phyloP scores from a whole-genome alignment of 2,329 filamentous ascomycete species.

The Neonectria magnoliae region DNA sequence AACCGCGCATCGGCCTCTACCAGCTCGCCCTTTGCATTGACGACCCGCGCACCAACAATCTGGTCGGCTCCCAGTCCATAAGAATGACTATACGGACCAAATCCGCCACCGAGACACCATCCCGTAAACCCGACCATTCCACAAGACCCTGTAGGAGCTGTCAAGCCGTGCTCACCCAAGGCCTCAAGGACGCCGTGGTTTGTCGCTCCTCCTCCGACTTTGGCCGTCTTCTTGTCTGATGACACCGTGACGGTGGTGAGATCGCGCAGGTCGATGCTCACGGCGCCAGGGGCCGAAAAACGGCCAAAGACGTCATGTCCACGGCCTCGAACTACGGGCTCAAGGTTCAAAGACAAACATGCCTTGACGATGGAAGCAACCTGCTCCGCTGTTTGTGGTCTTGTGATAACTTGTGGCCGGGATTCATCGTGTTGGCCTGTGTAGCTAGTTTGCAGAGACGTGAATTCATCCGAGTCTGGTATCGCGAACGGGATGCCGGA shows the following conservation, averaged over 20 bases:
- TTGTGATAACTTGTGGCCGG: background rate
- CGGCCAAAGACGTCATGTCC: background rate
- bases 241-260: background rate
- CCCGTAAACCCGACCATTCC: conserved; percentile 16
- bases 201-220: background rate
- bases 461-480: background rate
- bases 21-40: conserved; percentile 19
- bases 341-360: background rate
- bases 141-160: background rate
- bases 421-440: background rate
- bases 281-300: background rate
- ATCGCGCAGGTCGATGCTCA: background rate
- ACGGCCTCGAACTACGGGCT: background rate
- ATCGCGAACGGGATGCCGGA: background rate
- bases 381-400: background rate
- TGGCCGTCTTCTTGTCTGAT: background rate
- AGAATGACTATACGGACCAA: conserved; percentile 14
- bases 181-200: background rate
- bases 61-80: conserved; percentile 25
- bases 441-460: background rate
- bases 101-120: conserved; percentile 23
- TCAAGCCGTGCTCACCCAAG: background rate
- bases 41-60: conserved; percentile 19
- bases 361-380: background rate
- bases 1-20: conserved; percentile 16